Evolutionary conservation across 192 early-diverging fungal species (phyloP).

Genomic region (Podila verticillata): DNA sequence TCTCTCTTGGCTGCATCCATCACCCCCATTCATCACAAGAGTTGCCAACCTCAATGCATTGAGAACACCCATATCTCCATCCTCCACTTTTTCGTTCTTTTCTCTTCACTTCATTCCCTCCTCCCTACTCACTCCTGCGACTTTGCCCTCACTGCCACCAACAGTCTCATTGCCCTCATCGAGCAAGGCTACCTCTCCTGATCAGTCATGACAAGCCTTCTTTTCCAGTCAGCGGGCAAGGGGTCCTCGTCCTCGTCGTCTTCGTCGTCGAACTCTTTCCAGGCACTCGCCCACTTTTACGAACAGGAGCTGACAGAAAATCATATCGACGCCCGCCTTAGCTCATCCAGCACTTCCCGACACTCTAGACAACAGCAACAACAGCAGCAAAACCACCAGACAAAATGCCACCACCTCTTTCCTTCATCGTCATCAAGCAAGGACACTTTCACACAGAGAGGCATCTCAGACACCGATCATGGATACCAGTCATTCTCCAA

Average conservation of each 20-base stretch:
- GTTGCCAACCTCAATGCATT: no score
- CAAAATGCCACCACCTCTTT: constrained; percentile 16
- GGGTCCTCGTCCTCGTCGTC: constrained; percentile 24
- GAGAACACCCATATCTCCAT: no score
- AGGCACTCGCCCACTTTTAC: constrained; percentile 40
- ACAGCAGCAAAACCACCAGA: background rate
- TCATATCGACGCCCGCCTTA: constrained; percentile 15
- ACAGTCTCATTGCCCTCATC: constrained; percentile 4
- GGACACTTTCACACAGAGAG: no score
- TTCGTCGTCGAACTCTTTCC: constrained; percentile 27
- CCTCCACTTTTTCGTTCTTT: no score
- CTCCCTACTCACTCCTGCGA: background rate
- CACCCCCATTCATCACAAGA: no score
- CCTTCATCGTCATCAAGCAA: constrained; percentile 5
- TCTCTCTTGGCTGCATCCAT: no score
- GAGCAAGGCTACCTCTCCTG: background rate
- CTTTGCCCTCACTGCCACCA: background rate
- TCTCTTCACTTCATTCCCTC: no score
- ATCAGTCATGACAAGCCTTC: constrained; percentile 18
- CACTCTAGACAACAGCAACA: constrained; percentile 9
- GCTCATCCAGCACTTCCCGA: background rate
- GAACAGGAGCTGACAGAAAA: constrained; percentile 38
- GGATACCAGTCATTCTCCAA: background rate
- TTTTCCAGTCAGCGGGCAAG: constrained; percentile 35
- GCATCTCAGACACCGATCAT: no score